Percentiles rank a stretch among this genome's conserved stretches.
phyloP scores from a whole-genome alignment of 2,329 filamentous ascomycete species.

The Torrubiellomyces zombiae region DNA sequence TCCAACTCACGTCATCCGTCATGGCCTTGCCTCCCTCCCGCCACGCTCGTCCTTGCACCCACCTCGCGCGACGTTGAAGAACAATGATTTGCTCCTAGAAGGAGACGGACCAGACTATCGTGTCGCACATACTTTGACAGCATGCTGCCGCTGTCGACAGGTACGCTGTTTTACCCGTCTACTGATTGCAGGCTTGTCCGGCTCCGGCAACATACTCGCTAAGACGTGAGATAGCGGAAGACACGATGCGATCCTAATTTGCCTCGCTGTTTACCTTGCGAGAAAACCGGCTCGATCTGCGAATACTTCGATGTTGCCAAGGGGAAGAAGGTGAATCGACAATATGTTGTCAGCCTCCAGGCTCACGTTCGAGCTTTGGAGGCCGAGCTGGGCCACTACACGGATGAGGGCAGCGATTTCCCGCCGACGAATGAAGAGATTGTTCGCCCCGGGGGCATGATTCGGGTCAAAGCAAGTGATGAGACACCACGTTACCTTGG shows the following conservation, averaged over 20 bases:
- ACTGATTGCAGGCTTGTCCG: background rate
- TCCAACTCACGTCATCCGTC: slow-evolving; percentile 40
- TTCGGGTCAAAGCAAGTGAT: slow-evolving; percentile 70
- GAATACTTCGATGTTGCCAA: slow-evolving; percentile 90
- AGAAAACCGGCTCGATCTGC: slow-evolving; percentile 78
- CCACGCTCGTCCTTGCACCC: too few relatives aligned
- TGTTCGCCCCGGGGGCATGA: slow-evolving; percentile 69
- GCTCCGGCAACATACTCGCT: slow-evolving; percentile 5
- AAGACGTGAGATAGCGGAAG: slow-evolving; percentile 49
- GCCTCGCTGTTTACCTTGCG: slow-evolving; percentile 81
- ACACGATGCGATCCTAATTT: slow-evolving; percentile 89
- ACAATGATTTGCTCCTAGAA: slow-evolving; percentile 29
- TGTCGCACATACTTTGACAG: slow-evolving; percentile 64
- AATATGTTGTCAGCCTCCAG: slow-evolving; percentile 84
- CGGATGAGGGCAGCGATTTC: slow-evolving; percentile 56
- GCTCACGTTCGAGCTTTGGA: slow-evolving; percentile 72
- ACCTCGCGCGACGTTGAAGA: too few relatives aligned
- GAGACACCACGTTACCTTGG: slow-evolving; percentile 80
- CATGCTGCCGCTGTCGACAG: slow-evolving; percentile 65
- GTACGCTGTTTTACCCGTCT: slow-evolving; percentile 25
- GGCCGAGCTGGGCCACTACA: slow-evolving; percentile 61
- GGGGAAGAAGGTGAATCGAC: slow-evolving; percentile 69
- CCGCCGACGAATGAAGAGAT: slow-evolving; percentile 66
- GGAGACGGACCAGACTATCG: slow-evolving; percentile 36
- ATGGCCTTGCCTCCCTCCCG: slow-evolving; percentile 31